These are phyloP conservation scores for Xylariaceae sp. DNA, from an alignment of 2,329 filamentous ascomycete species.

Conservation along the genomic window DNA sequence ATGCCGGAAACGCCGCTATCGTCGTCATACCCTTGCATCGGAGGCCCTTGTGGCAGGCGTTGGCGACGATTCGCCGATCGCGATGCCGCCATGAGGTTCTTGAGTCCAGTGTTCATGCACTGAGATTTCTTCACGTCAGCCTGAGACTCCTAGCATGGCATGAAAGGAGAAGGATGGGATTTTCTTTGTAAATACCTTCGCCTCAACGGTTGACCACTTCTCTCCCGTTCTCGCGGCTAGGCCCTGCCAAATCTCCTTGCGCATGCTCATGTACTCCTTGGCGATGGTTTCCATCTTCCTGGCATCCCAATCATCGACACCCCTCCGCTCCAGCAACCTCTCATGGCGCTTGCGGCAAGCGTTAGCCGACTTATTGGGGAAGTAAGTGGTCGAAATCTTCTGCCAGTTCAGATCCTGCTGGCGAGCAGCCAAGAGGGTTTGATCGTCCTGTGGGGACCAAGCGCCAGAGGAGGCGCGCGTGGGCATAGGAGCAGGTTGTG, in stretches of 20 bases:
- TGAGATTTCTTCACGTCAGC: no score
- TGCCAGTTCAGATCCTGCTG: conserved; percentile 77
- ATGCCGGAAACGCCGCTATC: conserved; percentile 65
- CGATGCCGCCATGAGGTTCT: conserved; percentile 68
- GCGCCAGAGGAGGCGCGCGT: conserved; percentile 57
- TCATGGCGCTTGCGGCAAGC: conserved; percentile 88
- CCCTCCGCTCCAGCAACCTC: conserved; percentile 69
- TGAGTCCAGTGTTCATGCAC: conserved; percentile 81
- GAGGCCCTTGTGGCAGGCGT: conserved; percentile 46
- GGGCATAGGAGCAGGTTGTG: conserved; percentile 31
- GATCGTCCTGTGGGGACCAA: conserved; percentile 72
- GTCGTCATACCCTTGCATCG: conserved; percentile 53
- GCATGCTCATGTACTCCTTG: conserved; percentile 70
- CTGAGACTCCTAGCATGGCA: background rate
- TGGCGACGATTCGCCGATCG: conserved; percentile 62
- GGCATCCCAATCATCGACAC: conserved; percentile 72
- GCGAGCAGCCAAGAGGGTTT: conserved; percentile 64
- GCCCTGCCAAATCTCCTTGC: conserved; percentile 75
- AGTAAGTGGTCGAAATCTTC: conserved; percentile 70
- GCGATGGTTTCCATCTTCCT: conserved; percentile 69
- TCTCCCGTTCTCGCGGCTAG: conserved; percentile 73
- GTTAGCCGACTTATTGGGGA: conserved; percentile 72
- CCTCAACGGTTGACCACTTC: conserved; percentile 68
- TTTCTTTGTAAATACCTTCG: conserved; percentile 44
- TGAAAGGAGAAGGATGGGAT: background rate